Percentiles rank a stretch among this genome's conserved stretches.
Evolutionary conservation across 2,329 filamentous ascomycete genomes (phyloP).

Genomic region (Ophiostoma ips): DNA sequence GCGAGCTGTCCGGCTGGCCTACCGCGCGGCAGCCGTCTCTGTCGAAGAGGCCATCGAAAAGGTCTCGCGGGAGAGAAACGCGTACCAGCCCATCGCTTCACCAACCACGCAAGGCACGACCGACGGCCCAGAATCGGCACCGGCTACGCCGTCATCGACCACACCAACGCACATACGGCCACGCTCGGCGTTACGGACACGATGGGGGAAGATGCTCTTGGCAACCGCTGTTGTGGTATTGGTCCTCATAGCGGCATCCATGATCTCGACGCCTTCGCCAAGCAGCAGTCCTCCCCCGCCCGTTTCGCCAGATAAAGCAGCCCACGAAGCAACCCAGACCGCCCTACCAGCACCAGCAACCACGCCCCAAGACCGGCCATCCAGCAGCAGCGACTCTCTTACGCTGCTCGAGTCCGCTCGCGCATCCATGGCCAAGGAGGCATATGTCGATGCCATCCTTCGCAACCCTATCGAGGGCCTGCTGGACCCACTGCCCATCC

Average conservation of each 20-base stretch:
- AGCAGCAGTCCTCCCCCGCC: no score
- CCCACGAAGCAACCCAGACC: no score
- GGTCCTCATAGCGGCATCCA: not conserved
- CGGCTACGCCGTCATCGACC: not conserved
- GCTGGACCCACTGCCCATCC: slow-evolving; percentile 12
- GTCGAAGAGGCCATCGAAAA: not conserved
- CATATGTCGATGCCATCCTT: slow-evolving; percentile 13
- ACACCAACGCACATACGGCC: not conserved
- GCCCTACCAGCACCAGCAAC: not conserved
- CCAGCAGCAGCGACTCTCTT: not conserved
- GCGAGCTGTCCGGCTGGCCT: not conserved
- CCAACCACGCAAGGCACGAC: not conserved
- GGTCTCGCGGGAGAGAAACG: not conserved
- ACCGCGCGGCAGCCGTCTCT: not conserved
- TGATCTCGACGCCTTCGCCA: not conserved
- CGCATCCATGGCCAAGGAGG: slow-evolving; percentile 5
- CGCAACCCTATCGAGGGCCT: slow-evolving; percentile 13
- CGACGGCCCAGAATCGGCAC: not conserved
- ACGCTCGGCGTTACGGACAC: slow-evolving; percentile 1
- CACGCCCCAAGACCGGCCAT: not conserved
- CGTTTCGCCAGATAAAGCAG: no score
- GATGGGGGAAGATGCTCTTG: slow-evolving; percentile 2
- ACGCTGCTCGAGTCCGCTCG: not conserved
- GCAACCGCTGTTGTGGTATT: not conserved
- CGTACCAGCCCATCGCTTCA: not conserved